A percentile compares a stretch with the other conserved stretches of the same genome.
These are phyloP conservation scores for Lathyrus oleraceus DNA, from an alignment of 306 rosid genomes.

Conservation along the genomic window DNA sequence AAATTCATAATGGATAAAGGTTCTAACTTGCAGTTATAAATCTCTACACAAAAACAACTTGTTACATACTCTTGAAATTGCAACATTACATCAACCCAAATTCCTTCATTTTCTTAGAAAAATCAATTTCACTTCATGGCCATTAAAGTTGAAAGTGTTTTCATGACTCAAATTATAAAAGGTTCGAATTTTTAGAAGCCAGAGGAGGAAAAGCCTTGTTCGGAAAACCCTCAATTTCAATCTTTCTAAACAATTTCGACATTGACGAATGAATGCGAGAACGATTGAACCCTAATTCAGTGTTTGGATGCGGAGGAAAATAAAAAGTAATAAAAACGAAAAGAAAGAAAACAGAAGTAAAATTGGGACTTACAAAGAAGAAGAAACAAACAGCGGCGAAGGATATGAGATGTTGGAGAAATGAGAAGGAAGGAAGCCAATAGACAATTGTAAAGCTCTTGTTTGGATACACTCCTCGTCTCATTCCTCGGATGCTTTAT, in stretches of 20 bases:
- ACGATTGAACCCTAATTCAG: slow-evolving; percentile 31
- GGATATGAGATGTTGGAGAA: slow-evolving; percentile 13
- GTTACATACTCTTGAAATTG: not conserved
- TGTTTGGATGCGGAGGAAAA: slow-evolving; percentile 37
- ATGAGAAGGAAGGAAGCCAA: slow-evolving; percentile 5
- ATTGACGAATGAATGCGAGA: slow-evolving; percentile 9
- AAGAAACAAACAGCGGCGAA: slow-evolving; percentile 40
- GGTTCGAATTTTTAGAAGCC: slow-evolving; percentile 15
- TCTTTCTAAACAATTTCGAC: not conserved
- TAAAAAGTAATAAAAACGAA: not conserved
- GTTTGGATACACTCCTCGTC: slow-evolving; percentile 13
- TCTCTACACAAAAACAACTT: not conserved
- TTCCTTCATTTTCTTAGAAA: slow-evolving; percentile 1
- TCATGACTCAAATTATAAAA: slow-evolving; percentile 2
- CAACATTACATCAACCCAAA: slow-evolving; percentile 6
- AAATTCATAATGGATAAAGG: not conserved
- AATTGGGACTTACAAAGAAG: slow-evolving; percentile 19
- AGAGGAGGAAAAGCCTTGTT: slow-evolving; percentile 19
- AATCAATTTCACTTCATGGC: not conserved
- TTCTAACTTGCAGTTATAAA: not conserved
- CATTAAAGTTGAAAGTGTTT: not conserved
- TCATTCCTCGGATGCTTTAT: not conserved
- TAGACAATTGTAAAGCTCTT: slow-evolving; percentile 1
- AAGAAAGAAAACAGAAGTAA: not conserved
- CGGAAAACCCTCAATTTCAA: not conserved